These are phyloP conservation scores for Emmonsia crescens DNA, from an alignment of 2,329 filamentous ascomycete species.

Conservation along the genomic window DNA sequence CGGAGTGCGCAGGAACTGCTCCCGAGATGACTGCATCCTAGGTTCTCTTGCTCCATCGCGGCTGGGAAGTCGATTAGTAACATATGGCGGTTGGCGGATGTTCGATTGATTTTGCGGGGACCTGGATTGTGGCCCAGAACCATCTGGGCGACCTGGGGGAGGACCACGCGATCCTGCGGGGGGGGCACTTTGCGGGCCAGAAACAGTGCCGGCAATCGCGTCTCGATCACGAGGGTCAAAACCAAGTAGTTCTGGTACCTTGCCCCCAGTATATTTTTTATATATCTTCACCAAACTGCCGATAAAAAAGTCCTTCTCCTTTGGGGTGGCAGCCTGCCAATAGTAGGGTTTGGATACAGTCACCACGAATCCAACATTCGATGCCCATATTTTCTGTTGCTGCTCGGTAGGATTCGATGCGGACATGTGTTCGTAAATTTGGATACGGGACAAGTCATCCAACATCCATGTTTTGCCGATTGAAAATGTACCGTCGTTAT, in stretches of 20 bases:
- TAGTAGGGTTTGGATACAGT: slow-evolving; percentile 91
- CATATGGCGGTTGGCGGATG: slow-evolving; percentile 17
- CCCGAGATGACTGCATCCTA: slow-evolving; percentile 26
- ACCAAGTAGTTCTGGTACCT: slow-evolving; percentile 64
- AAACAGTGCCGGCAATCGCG: slow-evolving; percentile 51
- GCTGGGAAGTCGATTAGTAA: slow-evolving; percentile 24
- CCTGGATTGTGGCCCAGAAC: slow-evolving; percentile 18
- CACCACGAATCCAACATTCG: slow-evolving; percentile 73
- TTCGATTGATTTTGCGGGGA: slow-evolving; percentile 21
- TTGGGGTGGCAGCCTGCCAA: slow-evolving; percentile 85
- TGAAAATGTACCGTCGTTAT: slow-evolving; percentile 84
- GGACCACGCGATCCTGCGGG: slow-evolving; percentile 17
- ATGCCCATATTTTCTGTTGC: slow-evolving; percentile 62
- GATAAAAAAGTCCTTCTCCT: slow-evolving; percentile 99
- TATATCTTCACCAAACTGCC: slow-evolving; percentile 94
- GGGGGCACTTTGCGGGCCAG: slow-evolving; percentile 15
- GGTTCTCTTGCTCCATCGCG: slow-evolving; percentile 26
- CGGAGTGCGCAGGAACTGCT: slow-evolving; percentile 26
- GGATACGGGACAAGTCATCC: slow-evolving; percentile 74
- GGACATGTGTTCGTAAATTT: slow-evolving; percentile 61
- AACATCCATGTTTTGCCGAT: slow-evolving; percentile 98
- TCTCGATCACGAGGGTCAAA: slow-evolving; percentile 75
- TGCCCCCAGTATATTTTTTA: slow-evolving; percentile 87
- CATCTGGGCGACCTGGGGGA: slow-evolving; percentile 17
- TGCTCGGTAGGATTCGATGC: slow-evolving; percentile 50